Evolutionary conservation across 345 rosid species (phyloP).

Genomic region (Salix brachista): DNA sequence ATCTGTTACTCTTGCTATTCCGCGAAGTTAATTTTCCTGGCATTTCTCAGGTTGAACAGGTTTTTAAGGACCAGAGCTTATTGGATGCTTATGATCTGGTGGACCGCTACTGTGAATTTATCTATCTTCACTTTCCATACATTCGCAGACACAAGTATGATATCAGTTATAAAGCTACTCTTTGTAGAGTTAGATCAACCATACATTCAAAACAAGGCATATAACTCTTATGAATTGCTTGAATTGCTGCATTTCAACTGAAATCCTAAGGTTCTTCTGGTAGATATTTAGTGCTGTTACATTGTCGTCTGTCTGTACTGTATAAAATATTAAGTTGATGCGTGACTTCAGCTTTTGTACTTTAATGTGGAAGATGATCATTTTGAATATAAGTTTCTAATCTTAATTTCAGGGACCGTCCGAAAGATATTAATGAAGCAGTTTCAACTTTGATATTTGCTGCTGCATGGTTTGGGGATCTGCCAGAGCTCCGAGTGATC

Average conservation of each 20-base stretch:
- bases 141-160: constrained; percentile 28
- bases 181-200: too few species aligned
- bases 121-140: constrained; percentile 14
- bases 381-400: background rate
- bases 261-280: too few species aligned
- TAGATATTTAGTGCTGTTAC: too few species aligned
- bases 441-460: constrained; percentile 33
- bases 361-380: background rate
- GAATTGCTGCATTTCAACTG: too few species aligned
- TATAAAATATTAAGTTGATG: too few species aligned
- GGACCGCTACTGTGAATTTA: constrained; percentile 24
- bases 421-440: constrained; percentile 32
- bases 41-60: constrained; percentile 30
- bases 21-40: background rate
- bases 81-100: constrained; percentile 24
- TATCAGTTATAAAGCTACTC: background rate
- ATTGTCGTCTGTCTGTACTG: too few species aligned
- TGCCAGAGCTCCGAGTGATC: constrained; percentile 28
- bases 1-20: background rate
- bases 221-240: too few species aligned
- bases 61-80: constrained; percentile 19
- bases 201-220: background rate
- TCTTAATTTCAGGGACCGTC: constrained; percentile 18
- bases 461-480: constrained; percentile 29
- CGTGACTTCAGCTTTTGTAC: too few species aligned